Base-by-base conservation (phyloP, 148 eudicot genomes). In the Camellia granthamiana region DNA sequence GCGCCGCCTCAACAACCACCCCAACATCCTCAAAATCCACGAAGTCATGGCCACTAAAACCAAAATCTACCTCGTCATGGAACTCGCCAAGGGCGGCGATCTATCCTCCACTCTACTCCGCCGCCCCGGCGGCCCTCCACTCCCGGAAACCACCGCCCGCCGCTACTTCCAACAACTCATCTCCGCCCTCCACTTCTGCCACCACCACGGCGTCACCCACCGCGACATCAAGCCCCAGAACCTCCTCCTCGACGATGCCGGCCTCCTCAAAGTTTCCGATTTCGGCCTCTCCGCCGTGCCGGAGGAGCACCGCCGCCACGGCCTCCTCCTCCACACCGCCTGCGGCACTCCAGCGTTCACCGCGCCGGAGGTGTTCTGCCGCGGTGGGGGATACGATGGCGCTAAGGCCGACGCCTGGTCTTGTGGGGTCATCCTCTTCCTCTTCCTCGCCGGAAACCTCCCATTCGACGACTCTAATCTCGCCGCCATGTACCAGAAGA, bases 371-470 rank as follows among this genome's bases (percentile, higher is more conserved):
- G 88, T 93, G 0, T 83, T 91, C 2, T 41, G 54, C 80, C 85
- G 13, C 77, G 93, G 23, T 73, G 69, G 55, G 38, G 97, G 91
- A 0, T 93, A 93, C 60, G 92, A 93, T 5, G 97, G 97, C 7
- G 78, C 84, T 1, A 91, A 91, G 81, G 93, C 93, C 0, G 97
- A 93, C 52, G 93, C 95, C 1, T 93, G 95, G 95, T 93, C 97
- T 0, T 93, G 98, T 65, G 98, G 98, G 18, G 94, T 93, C 0
- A 89, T 93, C 19, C 72, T 93, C 41, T 93, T 86, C 75, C 87
- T 85, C n/a, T 76, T 93, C 75, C 80, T 93, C 42, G 79, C 90
- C 0, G 98, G 98, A 0, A 77, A 56, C 19, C 78, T 93, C 5
- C 98, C 98, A 0, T 93, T 90, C 69, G 94, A 93, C 71, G 95